phyloP scores from a whole-genome alignment of 768 basidiomycete species.

The Tricholoma furcatifolium region DNA sequence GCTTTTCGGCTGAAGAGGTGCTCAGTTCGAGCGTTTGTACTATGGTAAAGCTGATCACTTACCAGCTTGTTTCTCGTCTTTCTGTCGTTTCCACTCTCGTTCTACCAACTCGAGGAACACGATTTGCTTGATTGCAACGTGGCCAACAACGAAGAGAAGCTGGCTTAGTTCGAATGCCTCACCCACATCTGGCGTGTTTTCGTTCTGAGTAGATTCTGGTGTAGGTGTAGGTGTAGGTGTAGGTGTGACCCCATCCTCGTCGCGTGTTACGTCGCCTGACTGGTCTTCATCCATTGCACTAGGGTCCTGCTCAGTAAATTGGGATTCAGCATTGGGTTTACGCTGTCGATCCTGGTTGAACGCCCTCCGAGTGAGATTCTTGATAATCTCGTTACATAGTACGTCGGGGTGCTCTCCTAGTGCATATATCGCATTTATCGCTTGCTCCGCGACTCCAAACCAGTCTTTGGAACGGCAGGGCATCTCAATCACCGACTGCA shows the following conservation, averaged over 20 bases:
- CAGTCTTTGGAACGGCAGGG: constrained; percentile 87
- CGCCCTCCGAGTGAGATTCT: constrained; percentile 71
- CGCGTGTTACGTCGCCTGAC: constrained; percentile 30
- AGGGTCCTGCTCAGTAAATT: constrained; percentile 33
- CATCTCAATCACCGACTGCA: constrained; percentile 78
- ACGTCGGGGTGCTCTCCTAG: constrained; percentile 91
- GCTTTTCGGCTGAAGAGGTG: constrained; percentile 54
- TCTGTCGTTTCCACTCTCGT: constrained; percentile 93
- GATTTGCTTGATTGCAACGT: constrained; percentile 97
- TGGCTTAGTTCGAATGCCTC: constrained; percentile 90
- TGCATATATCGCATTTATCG: constrained; percentile 93
- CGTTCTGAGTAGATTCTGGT: constrained; percentile 26
- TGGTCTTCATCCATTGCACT: constrained; percentile 60
- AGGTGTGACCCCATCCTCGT: constrained; percentile 26
- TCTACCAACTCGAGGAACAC: constrained; percentile 95
- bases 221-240: constrained; percentile 21
- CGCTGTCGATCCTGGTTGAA: constrained; percentile 45
- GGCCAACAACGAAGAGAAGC: constrained; percentile 93
- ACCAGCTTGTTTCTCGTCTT: constrained; percentile 86
- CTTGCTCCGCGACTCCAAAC: constrained; percentile 97
- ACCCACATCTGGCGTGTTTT: constrained; percentile 51
- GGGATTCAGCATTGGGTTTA: constrained; percentile 16
- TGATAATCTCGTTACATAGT: constrained; percentile 79
- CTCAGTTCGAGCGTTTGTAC: background rate
- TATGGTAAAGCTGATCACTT: constrained; percentile 19